A percentile compares a stretch with the other conserved stretches of the same genome.
Conservation (phyloP, 805 yeast genomes). For the Clavispora phyllophila region DNA sequence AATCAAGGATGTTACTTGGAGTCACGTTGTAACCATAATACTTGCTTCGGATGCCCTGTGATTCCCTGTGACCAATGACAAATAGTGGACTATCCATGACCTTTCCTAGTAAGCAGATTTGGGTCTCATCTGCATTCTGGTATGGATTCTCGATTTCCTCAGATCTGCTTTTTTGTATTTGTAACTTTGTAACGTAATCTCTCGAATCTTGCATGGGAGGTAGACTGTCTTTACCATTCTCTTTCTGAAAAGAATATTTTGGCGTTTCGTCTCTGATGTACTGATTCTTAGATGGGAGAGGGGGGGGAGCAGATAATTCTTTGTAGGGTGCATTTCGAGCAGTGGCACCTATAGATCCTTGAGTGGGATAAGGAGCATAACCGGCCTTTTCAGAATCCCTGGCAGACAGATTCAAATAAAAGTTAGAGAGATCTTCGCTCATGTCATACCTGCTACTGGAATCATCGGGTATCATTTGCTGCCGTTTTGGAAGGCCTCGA, state of each 20-base stretch:
- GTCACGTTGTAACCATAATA: conserved; percentile 17
- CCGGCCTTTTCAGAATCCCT: background rate
- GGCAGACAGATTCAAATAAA: background rate
- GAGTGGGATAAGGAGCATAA: background rate
- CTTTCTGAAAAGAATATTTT: background rate
- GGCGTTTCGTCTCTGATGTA: background rate
- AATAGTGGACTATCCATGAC: conserved; percentile 5
- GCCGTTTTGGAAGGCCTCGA: background rate
- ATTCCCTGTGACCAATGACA: background rate
- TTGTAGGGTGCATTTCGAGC: background rate
- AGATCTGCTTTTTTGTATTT: background rate
- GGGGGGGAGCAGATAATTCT: background rate
- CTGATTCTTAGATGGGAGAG: background rate
- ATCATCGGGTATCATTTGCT: background rate
- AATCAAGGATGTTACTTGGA: conserved; percentile 24
- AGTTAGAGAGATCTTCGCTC: background rate
- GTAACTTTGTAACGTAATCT: conserved; percentile 7
- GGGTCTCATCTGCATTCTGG: conserved; percentile 2
- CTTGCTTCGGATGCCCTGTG: background rate
- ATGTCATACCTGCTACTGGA: background rate
- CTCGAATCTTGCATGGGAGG: conserved; percentile 22
- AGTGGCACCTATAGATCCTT: background rate
- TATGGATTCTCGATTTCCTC: background rate
- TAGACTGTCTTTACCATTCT: conserved; percentile 12
- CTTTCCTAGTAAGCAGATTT: background rate